A percentile compares a stretch with the other conserved stretches of the same genome.
Evolutionary conservation across 345 rosid species (phyloP).

Genomic region (Psidium friedrichsthalianum): DNA sequence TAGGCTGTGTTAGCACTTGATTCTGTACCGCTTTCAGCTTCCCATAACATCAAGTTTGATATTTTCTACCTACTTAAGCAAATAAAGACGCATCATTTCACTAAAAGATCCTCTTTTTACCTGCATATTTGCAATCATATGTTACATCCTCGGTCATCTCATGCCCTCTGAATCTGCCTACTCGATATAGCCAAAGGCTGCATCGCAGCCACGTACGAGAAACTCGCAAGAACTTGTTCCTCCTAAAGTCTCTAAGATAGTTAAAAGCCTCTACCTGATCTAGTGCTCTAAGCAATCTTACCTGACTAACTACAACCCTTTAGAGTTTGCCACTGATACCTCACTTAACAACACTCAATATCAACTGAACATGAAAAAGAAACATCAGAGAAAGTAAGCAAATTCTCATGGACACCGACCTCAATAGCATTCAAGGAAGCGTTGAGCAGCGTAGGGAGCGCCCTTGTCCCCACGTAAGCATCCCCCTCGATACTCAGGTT

Average conservation of each 20-base stretch:
- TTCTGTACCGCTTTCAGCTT: neutral
- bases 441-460: slow-evolving; percentile 31
- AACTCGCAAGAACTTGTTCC: neutral
- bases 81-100: neutral
- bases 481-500: slow-evolving; percentile 25
- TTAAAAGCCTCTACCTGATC: neutral
- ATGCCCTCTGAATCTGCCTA: neutral
- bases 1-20: neutral
- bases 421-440: slow-evolving; percentile 21
- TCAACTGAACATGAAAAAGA: neutral
- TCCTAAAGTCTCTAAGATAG: neutral
- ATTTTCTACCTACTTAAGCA: neutral
- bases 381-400: neutral
- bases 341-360: neutral
- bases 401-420: slow-evolving; percentile 2
- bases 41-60: neutral
- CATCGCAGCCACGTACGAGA: neutral
- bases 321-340: neutral
- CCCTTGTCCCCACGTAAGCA: slow-evolving; percentile 27
- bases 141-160: neutral
- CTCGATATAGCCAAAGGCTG: neutral
- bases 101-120: neutral
- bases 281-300: neutral
- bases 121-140: neutral
- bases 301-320: neutral